Base-by-base conservation (phyloP, 1,284 basidiomycete species). In the Grifola frondosa region DNA sequence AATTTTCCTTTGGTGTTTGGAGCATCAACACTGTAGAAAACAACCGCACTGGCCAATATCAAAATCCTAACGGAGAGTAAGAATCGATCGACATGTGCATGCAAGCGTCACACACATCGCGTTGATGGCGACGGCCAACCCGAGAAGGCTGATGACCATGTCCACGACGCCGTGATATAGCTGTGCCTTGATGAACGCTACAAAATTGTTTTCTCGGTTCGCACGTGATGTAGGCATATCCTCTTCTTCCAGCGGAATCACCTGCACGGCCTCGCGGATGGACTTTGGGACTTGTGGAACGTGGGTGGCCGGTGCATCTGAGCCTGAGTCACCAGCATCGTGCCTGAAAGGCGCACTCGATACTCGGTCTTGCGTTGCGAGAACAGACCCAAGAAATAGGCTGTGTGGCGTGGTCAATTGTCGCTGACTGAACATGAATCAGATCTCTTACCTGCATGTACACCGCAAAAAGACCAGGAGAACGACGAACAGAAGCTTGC, bases 51-150 rank as follows among this genome's bases (percentile, higher is more conserved):
- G 3, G 84, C 81, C 26, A 88, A 65, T 26, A 88, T 76, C 17
- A 88, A 65, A 39, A 88, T 85, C 44, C 84, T 88, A 49, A 12
- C 30, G 47, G 37, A 22, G 25, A 17, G 25, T 10, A n/a, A 7
- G n/a, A n/a, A n/a, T n/a, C n/a, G n/a, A n/a, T n/a, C n/a, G n/a
- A n/a, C n/a, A n/a, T n/a, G n/a, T n/a, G n/a, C n/a, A n/a, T n/a
- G n/a, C n/a, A n/a, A n/a, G n/a, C n/a, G n/a, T 10, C 26, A 62
- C 65, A 44, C 52, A 85, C 83, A 91, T 65, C 6, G 87, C 78
- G 65, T 97, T 96, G 63, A 95, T 93, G 15, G 88, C 71, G 10
- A 95, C 81, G 0, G 91, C 91, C 56, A 94, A 82, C 1, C 88
- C 83, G 21, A 93, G 69, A 19, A 95, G 66, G 56, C 75, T 82